phyloP scores from a whole-genome alignment of 2,329 filamentous ascomycete genomes.

The Pleoardoris graminearum region DNA sequence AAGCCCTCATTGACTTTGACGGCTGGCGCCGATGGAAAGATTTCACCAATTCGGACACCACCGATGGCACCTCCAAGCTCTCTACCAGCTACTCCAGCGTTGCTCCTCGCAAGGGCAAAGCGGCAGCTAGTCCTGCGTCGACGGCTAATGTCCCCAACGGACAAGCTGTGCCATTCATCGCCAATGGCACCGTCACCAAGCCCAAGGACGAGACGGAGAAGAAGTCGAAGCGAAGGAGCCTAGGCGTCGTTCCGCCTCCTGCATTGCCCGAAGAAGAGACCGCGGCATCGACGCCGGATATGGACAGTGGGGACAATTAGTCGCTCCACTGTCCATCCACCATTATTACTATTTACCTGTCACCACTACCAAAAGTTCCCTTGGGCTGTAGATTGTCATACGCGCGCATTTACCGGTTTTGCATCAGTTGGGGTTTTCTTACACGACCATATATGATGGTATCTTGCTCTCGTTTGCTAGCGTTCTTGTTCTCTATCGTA shows the following conservation, averaged over 20 bases:
- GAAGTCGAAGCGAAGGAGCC: conserved; percentile 39
- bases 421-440: conserved; percentile 2
- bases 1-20: conserved; percentile 96
- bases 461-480: conserved; percentile 1
- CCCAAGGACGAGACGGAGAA: conserved; percentile 33
- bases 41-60: conserved; percentile 54
- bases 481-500: conserved; percentile 1
- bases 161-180: conserved; percentile 16
- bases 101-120: conserved; percentile 28
- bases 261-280: conserved; percentile 32
- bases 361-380: not conserved
- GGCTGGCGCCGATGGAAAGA: conserved; percentile 98
- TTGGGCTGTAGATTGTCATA: conserved; percentile 3
- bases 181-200: conserved; percentile 29
- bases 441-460: not conserved
- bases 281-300: conserved; percentile 27
- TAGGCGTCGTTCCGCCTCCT: conserved; percentile 31
- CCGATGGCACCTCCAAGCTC: conserved; percentile 43
- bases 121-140: conserved; percentile 18
- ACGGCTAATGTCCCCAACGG: conserved; percentile 18
- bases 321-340: not conserved
- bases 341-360: not conserved
- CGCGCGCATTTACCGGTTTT: conserved; percentile 5
- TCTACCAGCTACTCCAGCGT: conserved; percentile 38
- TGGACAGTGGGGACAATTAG: conserved; percentile 14